Base-by-base conservation (phyloP, 805 yeast genomes). In the Saccharomycopsis fodiens region DNA sequence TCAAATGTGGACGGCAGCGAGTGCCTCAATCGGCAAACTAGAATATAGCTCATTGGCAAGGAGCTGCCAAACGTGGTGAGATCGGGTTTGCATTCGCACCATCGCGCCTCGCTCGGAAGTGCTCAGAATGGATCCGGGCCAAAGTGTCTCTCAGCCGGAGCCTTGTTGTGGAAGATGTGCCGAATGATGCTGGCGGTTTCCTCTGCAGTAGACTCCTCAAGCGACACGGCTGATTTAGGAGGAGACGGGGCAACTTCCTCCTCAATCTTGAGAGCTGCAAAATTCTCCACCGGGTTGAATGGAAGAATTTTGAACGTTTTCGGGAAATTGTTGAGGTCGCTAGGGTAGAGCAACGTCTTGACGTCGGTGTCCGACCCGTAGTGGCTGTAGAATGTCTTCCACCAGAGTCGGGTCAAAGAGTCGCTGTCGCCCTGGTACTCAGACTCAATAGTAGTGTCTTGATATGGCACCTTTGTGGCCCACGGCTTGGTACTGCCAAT, bases 401-500 rank as follows among this genome's bases (percentile, higher is more conserved):
- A 50, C 53, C 53, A 50, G 15, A 45, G 22, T 29, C 40, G 39
- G 13, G 39, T 35, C 35, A 44, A 40, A 3, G 25, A 25, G 16
- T 22, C 16, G n/a, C 8, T 23, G 19, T 45, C 47, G 16, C 42
- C 47, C 3, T 17, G n/a, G 17, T 19, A 27, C 15, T 42, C 46
- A 16, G 16, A 23, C 4, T 19, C 20, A 16, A 20, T 15, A 10
- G 27, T 34, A 10, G 27, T n/a, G 34, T 41, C 44, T 5, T 22
- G 30, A 16, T 15, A 34, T 8, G 48, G 41, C 19, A 34, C 35
- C 32, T 44, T 27, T 21, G 25, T 25, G 13, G 50, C 66, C 80
- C 85, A 76, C 0, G 85, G 85, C 54, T 80, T 80, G 12, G 56
- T 54, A 3, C 72, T 64, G 0, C 91, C 91, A 51, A 84, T 82